A percentile compares a stretch with the other conserved stretches of the same genome.
Evolutionary conservation across 2,329 filamentous ascomycete species (phyloP).

Genomic region (Xylaria sp.): DNA sequence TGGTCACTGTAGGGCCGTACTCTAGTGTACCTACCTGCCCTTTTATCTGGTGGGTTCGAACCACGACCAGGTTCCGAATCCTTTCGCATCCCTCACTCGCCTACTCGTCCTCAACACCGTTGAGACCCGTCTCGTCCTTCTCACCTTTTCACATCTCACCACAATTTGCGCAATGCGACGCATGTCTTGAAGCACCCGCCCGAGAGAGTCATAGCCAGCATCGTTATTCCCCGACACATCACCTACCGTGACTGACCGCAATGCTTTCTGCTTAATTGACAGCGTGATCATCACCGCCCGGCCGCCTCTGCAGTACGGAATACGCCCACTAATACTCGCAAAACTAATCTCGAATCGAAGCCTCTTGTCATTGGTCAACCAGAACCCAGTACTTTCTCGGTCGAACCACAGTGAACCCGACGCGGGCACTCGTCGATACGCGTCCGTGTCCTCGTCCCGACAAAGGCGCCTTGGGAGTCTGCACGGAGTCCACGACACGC

Average conservation of each 20-base stretch:
- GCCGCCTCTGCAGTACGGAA: not conserved
- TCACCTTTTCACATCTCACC: constrained; percentile 1
- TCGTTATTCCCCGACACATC: not conserved
- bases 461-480: constrained; percentile 10
- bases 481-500: not conserved
- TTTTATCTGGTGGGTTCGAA: constrained; percentile 5
- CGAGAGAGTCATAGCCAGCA: not conserved
- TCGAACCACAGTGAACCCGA: not conserved
- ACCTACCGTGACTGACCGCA: not conserved
- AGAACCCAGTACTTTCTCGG: not conserved
- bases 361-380: constrained; percentile 1
- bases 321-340: not conserved
- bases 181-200: not conserved
- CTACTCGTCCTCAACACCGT: not conserved
- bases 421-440: not conserved
- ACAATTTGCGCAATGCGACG: constrained; percentile 3
- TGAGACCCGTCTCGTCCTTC: not conserved
- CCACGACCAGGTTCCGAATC: constrained; percentile 21
- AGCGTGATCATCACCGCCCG: not conserved
- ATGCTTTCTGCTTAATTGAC: constrained; percentile 9
- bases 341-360: constrained; percentile 2
- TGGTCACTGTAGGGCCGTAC: not conserved
- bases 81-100: constrained; percentile 18
- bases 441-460: not conserved
- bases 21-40: not conserved